phyloP scores from a whole-genome alignment of 1,284 basidiomycete genomes.

The Blastosporella zonata region DNA sequence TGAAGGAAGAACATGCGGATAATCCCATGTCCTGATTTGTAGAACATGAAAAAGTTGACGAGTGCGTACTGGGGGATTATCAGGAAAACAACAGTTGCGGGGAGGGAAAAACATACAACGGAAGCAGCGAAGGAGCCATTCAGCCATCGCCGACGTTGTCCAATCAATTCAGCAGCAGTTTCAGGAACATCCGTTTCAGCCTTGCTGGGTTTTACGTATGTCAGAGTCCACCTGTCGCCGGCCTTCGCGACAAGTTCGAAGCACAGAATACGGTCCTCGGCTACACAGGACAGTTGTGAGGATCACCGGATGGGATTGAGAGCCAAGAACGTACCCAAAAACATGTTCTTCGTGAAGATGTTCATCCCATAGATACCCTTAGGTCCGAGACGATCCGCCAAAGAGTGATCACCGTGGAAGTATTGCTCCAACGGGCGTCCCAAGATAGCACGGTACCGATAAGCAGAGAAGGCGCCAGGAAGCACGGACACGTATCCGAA shows the following conservation, averaged over 20 bases:
- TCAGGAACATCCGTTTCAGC: conserved; percentile 96
- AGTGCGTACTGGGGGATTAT: conserved; percentile 66
- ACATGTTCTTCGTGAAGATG: conserved; percentile 97
- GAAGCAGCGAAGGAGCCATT: conserved; percentile 98
- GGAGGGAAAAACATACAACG: conserved; percentile 54
- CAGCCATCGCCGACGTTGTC: conserved; percentile 93
- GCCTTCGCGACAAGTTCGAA: conserved; percentile 96
- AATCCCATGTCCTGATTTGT: conserved; percentile 79
- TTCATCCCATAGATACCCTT: conserved; percentile 98
- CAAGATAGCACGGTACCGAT: conserved; percentile 87
- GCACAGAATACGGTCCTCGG: conserved; percentile 94
- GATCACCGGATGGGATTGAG: background rate
- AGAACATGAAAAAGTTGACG: conserved; percentile 93
- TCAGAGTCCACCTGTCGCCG: conserved; percentile 83
- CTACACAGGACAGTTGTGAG: conserved; percentile 29
- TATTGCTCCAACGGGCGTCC: conserved; percentile 95
- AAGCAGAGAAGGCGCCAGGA: conserved; percentile 96
- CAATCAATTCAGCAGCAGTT: conserved; percentile 86
- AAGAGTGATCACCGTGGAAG: conserved; percentile 96
- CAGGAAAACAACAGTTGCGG: background rate
- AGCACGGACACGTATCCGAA: conserved; percentile 96
- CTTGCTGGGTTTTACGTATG: conserved; percentile 94
- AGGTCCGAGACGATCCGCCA: conserved; percentile 87
- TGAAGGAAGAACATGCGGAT: conserved; percentile 96
- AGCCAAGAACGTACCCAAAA: conserved; percentile 49